Conservation (phyloP, 2,329 filamentous ascomycete species). For the Colletotrichum salicis region DNA sequence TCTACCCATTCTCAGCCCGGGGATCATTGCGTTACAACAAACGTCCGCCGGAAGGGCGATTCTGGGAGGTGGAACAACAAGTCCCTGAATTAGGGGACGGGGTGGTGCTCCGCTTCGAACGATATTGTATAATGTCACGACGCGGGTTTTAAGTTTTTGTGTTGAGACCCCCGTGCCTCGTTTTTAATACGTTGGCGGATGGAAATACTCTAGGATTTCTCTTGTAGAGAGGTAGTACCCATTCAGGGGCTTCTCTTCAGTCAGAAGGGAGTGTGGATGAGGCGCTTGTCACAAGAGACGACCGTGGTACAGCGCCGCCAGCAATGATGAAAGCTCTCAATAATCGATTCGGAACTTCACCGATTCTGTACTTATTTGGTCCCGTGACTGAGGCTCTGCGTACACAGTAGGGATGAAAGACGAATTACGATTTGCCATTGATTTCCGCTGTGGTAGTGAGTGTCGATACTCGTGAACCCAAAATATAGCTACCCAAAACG, state of each 20-base stretch:
- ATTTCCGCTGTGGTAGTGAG: background rate
- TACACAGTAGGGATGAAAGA: background rate
- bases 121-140: background rate
- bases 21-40: background rate
- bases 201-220: background rate
- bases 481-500: background rate
- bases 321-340: background rate
- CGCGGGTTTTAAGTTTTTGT: background rate
- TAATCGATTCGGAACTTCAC: background rate
- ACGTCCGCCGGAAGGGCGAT: background rate
- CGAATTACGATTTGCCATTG: background rate
- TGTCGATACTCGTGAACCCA: background rate
- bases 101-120: background rate
- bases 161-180: background rate
- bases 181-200: constrained; percentile 1
- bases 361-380: background rate
- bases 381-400: background rate
- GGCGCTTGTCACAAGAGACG: background rate
- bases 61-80: background rate
- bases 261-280: background rate
- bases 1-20: background rate
- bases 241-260: background rate
- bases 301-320: background rate
- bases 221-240: background rate
- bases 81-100: background rate